Base-by-base conservation (phyloP, 257 asterid species). In the Jaltomata sinuosa region DNA sequence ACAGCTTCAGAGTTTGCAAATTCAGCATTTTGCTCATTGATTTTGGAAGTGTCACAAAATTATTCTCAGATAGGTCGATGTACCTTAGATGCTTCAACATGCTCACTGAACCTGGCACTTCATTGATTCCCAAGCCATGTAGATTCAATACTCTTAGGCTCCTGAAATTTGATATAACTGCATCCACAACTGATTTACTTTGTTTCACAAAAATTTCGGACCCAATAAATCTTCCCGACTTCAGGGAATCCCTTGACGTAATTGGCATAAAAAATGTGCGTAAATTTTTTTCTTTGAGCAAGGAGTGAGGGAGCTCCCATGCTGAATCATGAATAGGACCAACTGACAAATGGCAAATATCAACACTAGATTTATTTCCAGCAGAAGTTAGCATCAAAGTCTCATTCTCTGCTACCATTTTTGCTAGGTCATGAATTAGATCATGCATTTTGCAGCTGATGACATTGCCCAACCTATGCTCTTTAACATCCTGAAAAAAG, bases 401-500 rank as follows among this genome's bases (percentile, higher is more conserved):
- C 36, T 76, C 85, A n/a, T 55, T 31, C 27, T 72, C 57, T 21
- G 84, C 84, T 29, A 83, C 68, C 7, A 78, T 84, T 82, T 85
- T 67, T 82, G 90, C 89, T 84, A 85, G 84, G 72, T 86, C 86
- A 31, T 83, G 86, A 61, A 83, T 53, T 10, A 83, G 87, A 67
- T 84, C 87, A 55, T 88, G 88, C 86, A 87, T 89, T 82, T 83
- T 85, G 77, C 86, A 87, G 27, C 76, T 55, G 21, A 42, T 52
- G 19, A 83, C 21, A 54, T 82, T 40, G 36, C 79, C 55, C n/a
- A 79, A 65, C n/a, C 34, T 36, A 47, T 86, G 77, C 57, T 65
- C 81, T 74, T 50, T 61, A 27, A 57, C 84, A 47, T 67, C 87
- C 29, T 83, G 85, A 22, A 87, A 36, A 80, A 81, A 85, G n/a